Percentiles rank a stretch among this genome's conserved stretches.
These are phyloP conservation scores for Tanacetum coccineum DNA, from an alignment of 129 eudicot genomes.

Conservation along the genomic window DNA sequence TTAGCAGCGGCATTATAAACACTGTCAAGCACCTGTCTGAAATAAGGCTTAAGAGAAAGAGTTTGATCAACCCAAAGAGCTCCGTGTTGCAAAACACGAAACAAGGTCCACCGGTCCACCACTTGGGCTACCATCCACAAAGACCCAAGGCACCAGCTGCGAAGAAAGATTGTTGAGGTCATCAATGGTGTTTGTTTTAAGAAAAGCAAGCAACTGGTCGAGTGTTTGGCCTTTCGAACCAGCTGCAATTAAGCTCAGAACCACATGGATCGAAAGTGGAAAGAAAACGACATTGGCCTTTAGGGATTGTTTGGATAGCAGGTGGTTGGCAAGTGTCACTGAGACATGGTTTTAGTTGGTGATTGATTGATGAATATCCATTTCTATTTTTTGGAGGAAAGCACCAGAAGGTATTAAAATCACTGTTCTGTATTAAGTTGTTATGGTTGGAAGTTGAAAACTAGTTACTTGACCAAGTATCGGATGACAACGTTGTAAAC, in stretches of 20 bases:
- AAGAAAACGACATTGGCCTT: conserved; percentile 60
- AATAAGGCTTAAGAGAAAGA: conserved; percentile 46
- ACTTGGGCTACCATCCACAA: conserved; percentile 52
- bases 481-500: too few relatives aligned
- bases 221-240: conserved; percentile 62
- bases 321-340: conserved; percentile 37
- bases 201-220: conserved; percentile 51
- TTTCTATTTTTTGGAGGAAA: neutral
- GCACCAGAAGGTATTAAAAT: too few relatives aligned
- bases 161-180: conserved; percentile 51
- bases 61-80: conserved; percentile 70
- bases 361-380: conserved; percentile 54
- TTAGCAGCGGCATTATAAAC: conserved; percentile 50
- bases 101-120: conserved; percentile 67
- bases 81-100: conserved; percentile 56
- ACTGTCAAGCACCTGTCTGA: conserved; percentile 47
- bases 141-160: conserved; percentile 44
- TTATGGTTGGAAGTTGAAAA: too few relatives aligned
- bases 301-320: conserved; percentile 35
- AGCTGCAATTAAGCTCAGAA: conserved; percentile 49
- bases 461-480: too few relatives aligned
- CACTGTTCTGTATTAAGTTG: too few relatives aligned
- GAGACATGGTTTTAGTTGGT: conserved; percentile 58
- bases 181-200: conserved; percentile 40
- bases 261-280: conserved; percentile 66